Conservation (phyloP, 495 filamentous ascomycete genomes). For the Barbatosphaeria neglecta region DNA sequence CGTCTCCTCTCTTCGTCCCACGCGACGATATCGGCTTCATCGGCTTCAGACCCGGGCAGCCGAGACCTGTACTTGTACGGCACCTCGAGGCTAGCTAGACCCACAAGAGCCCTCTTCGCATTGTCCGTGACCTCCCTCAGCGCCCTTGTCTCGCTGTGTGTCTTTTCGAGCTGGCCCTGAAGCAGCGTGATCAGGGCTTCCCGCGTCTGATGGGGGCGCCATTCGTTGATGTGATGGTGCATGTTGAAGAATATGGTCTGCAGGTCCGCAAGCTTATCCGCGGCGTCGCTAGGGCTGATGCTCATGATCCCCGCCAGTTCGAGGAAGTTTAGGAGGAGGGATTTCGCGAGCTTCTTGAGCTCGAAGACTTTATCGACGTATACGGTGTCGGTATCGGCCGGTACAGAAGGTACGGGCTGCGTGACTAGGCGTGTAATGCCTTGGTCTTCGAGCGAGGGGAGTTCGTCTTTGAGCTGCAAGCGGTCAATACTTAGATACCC, state of each 20-base stretch:
- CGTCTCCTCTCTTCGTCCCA: conserved; percentile 3
- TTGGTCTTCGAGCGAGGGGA: conserved; percentile 55
- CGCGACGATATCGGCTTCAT: conserved; percentile 3
- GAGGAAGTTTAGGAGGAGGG: conserved; percentile 72
- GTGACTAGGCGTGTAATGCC: conserved; percentile 62
- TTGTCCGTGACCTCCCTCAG: conserved; percentile 61
- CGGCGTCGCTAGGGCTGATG: conserved; percentile 45
- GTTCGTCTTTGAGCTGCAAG: conserved; percentile 50
- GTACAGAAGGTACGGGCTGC: conserved; percentile 13
- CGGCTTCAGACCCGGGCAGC: not conserved
- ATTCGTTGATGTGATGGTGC: conserved; percentile 84
- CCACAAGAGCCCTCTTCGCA: conserved; percentile 56
- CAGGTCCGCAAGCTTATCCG: conserved; percentile 63
- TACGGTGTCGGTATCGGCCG: conserved; percentile 29
- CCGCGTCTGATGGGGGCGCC: conserved; percentile 87
- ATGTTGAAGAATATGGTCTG: conserved; percentile 74
- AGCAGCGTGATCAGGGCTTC: conserved; percentile 85
- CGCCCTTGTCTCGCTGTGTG: conserved; percentile 64
- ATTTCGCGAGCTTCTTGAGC: conserved; percentile 68
- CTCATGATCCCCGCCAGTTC: conserved; percentile 63
- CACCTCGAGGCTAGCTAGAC: conserved; percentile 39
- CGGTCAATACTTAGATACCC: too few species aligned
- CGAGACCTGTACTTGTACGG: conserved; percentile 8
- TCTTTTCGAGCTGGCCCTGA: conserved; percentile 72
- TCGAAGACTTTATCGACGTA: conserved; percentile 59